Evolutionary conservation across 2,329 filamentous ascomycete genomes (phyloP).

Genomic region (Aspergillus japonicus): DNA sequence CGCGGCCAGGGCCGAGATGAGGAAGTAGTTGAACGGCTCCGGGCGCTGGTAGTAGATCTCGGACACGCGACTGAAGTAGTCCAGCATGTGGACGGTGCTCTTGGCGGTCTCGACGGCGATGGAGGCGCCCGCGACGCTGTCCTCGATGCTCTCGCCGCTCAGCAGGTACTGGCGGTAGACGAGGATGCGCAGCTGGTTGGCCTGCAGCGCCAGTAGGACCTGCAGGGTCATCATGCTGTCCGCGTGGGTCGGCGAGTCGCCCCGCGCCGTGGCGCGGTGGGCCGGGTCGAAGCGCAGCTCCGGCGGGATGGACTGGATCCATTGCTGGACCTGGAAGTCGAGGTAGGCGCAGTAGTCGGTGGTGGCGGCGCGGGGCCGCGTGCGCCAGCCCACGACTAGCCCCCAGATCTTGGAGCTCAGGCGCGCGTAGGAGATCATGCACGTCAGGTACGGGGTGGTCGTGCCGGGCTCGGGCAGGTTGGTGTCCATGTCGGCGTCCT

Average conservation of each 20-base stretch:
- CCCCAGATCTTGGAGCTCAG: constrained; percentile 51
- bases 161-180: constrained; percentile 48
- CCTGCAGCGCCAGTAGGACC: constrained; percentile 46
- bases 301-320: constrained; percentile 47
- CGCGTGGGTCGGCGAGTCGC: constrained; percentile 16
- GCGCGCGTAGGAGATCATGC: constrained; percentile 50
- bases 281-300: constrained; percentile 42
- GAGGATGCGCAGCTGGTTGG: constrained; percentile 48
- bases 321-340: constrained; percentile 46
- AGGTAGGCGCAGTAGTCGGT: constrained; percentile 43
- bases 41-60: constrained; percentile 42
- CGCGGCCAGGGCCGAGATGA: constrained; percentile 41
- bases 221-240: constrained; percentile 44
- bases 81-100: constrained; percentile 39
- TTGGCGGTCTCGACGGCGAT: constrained; percentile 44
- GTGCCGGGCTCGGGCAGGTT: constrained; percentile 47
- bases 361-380: constrained; percentile 30
- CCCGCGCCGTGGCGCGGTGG: constrained; percentile 11
- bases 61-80: constrained; percentile 38
- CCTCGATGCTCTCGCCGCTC: constrained; percentile 37
- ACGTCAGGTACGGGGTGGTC: constrained; percentile 44
- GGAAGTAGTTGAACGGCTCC: constrained; percentile 45
- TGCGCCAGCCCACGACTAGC: constrained; percentile 41
- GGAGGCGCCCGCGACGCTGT: constrained; percentile 37
- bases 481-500: constrained; percentile 52